Evolutionary conservation across 2,329 filamentous ascomycete genomes (phyloP).

Genomic region (Paraphaeosphaeria sporulosa): DNA sequence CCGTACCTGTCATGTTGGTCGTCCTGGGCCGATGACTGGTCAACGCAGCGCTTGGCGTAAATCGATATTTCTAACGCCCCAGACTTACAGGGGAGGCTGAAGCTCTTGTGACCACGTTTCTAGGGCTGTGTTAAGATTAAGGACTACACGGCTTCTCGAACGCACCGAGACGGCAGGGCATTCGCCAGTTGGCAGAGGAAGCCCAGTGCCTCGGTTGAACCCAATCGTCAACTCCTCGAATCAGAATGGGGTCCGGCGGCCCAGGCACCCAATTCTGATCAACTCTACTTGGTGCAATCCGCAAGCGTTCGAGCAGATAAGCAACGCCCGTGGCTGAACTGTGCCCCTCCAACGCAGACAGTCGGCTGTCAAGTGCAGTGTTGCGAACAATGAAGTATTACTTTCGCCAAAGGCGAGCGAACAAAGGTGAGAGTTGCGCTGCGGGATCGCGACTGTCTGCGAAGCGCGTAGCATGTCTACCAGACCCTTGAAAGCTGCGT

Average conservation of each 20-base stretch:
- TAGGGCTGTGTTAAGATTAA: constrained; percentile 3
- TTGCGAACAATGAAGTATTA: background rate
- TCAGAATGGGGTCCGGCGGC: background rate
- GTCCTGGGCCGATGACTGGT: constrained; percentile 12
- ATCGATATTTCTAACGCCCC: constrained; percentile 14
- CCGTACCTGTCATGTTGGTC: constrained; percentile 13
- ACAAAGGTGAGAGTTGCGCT: background rate
- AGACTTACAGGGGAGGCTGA: constrained; percentile 10
- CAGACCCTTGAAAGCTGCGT: background rate
- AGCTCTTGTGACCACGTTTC: constrained; percentile 7
- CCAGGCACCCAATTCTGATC: background rate
- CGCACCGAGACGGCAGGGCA: background rate
- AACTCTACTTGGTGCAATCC: background rate
- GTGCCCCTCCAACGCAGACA: background rate
- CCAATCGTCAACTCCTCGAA: background rate
- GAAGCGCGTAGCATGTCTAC: constrained; percentile 3
- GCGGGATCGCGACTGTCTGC: background rate
- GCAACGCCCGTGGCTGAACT: background rate
- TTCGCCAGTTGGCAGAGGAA: background rate
- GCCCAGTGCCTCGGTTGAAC: background rate
- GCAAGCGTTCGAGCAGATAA: background rate
- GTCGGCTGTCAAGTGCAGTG: background rate
- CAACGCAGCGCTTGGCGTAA: constrained; percentile 8
- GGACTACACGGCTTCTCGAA: constrained; percentile 12
- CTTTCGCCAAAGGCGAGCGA: background rate